Base-by-base conservation (phyloP, 768 basidiomycete genomes). In the Pulveroboletus sp. region DNA sequence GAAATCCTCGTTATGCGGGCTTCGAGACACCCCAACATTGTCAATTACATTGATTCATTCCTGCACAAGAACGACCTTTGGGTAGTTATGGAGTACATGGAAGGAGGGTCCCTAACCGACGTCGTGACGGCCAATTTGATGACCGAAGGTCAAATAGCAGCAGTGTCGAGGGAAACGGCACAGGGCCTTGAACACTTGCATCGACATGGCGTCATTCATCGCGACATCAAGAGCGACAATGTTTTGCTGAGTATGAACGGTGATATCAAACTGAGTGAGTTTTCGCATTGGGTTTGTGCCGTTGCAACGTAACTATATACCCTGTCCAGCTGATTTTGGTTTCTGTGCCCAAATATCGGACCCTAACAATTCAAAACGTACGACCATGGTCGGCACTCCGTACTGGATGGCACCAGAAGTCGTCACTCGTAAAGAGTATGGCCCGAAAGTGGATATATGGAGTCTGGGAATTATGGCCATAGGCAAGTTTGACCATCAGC, bases 81-180 rank as follows among this genome's bases (percentile, higher is more conserved):
- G 96, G 93, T 99, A 35, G 93, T 98, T 49, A 98, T 99, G 96
- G 96, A 97, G 73, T 97, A 94, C 71, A 98, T 98, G 95, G 94
- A 97, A 71, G 94, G 94, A 36, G 90, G 92, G 31, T 86, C 83
- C 28, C 73, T 97, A 39, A 99, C 95, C 5, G 95, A 98, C 64
- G 93, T 98, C 54, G 93, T 88, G 37, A 86, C 85, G 4, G 83
- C 80, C 38, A 86, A 86, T 57, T 71, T 96, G 62, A 98, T 99
- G 93, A 93, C 89, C 0, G 96, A 98, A 68, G 96, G 94, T 1
- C 96, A 98, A 73, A 98, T 99, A 55, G 93, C 96, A 0, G 96
- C 95, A 4, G 96, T 98, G 30, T 89, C 86, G 39, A 75, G 92
- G 66, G 96, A 98, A 73, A 92, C 89, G 2, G 81, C 85, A 10